Evolutionary conservation across 108 stramenopile genomes (phyloP).

Genomic region (Fistulifera pelliculosa): DNA sequence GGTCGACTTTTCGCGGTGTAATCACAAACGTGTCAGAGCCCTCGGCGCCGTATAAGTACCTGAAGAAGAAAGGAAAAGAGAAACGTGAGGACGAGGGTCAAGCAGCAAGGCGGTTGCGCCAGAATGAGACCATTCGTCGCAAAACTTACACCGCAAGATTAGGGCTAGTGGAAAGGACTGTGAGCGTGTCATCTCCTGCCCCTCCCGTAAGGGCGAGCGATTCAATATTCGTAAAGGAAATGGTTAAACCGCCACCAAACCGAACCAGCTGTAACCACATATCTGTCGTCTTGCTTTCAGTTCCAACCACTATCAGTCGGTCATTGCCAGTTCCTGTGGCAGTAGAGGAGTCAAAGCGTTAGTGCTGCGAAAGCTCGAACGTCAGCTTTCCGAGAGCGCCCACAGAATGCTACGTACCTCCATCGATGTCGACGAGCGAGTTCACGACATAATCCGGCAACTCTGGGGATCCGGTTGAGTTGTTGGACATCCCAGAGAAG

Average conservation of each 20-base stretch:
- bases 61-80: neutral
- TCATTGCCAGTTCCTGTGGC: slow-evolving; percentile 21
- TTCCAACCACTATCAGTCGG: slow-evolving; percentile 17
- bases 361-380: too few relatives aligned
- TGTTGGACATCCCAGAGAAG: neutral
- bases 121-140: too few relatives aligned
- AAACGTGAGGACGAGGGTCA: too few relatives aligned
- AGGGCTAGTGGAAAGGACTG: slow-evolving; percentile 22
- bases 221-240: slow-evolving; percentile 24
- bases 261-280: slow-evolving; percentile 25
- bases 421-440: slow-evolving; percentile 29
- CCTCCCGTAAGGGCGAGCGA: slow-evolving; percentile 17
- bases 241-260: slow-evolving; percentile 25
- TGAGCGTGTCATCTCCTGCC: slow-evolving; percentile 26
- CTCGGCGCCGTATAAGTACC: slow-evolving; percentile 13
- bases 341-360: too few relatives aligned
- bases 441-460: slow-evolving; percentile 23
- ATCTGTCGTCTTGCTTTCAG: slow-evolving; percentile 22
- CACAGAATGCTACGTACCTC: too few relatives aligned
- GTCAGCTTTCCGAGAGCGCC: too few relatives aligned
- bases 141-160: neutral
- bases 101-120: too few relatives aligned
- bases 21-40: slow-evolving; percentile 22
- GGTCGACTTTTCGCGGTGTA: slow-evolving; percentile 18
- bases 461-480: slow-evolving; percentile 1